Conservation (phyloP, 768 basidiomycete genomes). For the Tylopilus felleus region DNA sequence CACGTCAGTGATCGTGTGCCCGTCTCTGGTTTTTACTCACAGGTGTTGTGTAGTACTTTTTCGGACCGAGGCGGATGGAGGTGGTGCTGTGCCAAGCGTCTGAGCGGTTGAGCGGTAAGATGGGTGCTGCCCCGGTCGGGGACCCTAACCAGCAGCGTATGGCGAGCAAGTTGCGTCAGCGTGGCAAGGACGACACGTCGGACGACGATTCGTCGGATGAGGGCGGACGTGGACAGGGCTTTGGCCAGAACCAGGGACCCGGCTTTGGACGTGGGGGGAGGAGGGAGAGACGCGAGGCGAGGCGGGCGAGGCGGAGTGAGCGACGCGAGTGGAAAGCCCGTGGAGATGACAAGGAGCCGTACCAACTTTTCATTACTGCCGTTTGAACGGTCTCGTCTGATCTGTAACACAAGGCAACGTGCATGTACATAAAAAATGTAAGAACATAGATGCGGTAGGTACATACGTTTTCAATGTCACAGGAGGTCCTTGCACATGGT, state of each 20-base stretch:
- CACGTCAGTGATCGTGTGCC: conserved; percentile 31
- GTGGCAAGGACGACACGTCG: background rate
- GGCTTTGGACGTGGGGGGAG: background rate
- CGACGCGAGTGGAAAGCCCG: conserved; percentile 15
- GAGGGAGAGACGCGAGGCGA: conserved; percentile 14
- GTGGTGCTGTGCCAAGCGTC: conserved; percentile 35
- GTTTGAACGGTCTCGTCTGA: background rate
- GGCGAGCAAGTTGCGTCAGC: conserved; percentile 17
- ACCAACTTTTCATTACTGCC: conserved; percentile 22
- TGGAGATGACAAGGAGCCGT: conserved; percentile 16
- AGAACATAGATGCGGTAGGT: background rate
- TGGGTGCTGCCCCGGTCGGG: conserved; percentile 20
- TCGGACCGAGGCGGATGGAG: conserved; percentile 44
- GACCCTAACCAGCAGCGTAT: conserved; percentile 20
- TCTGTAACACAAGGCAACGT: too few relatives aligned
- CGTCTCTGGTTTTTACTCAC: background rate
- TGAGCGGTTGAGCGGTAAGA: conserved; percentile 27
- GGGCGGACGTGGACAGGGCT: background rate
- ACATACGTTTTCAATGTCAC: too few relatives aligned
- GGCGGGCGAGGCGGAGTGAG: conserved; percentile 11
- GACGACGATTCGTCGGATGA: conserved; percentile 1
- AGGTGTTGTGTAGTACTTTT: conserved; percentile 39
- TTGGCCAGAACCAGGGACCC: background rate
- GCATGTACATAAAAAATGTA: background rate
- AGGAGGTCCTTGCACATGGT: too few relatives aligned